Base-by-base conservation (phyloP, 192 early-diverging fungal species). In the Obelidium mucronatum region DNA sequence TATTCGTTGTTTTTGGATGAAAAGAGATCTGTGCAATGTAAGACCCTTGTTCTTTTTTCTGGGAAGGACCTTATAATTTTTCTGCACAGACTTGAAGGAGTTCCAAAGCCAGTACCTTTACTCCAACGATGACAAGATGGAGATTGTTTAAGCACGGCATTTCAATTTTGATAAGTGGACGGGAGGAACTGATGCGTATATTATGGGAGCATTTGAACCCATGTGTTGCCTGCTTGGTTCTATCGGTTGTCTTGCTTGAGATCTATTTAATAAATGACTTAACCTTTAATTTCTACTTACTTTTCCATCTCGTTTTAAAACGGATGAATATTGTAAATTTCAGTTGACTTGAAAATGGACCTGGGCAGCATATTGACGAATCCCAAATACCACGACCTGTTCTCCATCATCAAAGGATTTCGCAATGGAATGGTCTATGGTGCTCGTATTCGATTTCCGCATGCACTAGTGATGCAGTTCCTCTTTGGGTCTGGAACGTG, bases 1-100 rank as follows among this genome's bases (percentile, higher is more conserved):
- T 99, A 98, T 76, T 88, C 91, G 55, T 85, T 99, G 36, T 99
- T 99, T 83, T 81, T 99, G 67, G 98, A 99, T 72, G 95, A 99
- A 83, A 92, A 93, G 80, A 90, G 98, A 69, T 97, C 96, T 40
- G 96, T 98, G 5, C 93, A 97, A 84, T 96, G 86, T 86, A 84
- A 65, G 80, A 3, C 35, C 19, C 19, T 44, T 17, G 33, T 40
- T 48, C 19, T 28, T 36, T 3, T 72, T 61, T 3, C 35, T 66
- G 37, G 59, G 59, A 19, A 28, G 6, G 13, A n/a, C 66, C 6
- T 33, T 39, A 30, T 1, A 42, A 24, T 48, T 54, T 30, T 76
- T 22, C 35, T 17, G 34, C 31, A 40, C 69, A 87, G 86, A 92
- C 82, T 79, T 98, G 82, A 94, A 92, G 82, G 95, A 98, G 73